A percentile compares a stretch with the other conserved stretches of the same genome.
These are phyloP conservation scores for Boletus insuetus DNA, from an alignment of 768 basidiomycete species.

Conservation along the genomic window DNA sequence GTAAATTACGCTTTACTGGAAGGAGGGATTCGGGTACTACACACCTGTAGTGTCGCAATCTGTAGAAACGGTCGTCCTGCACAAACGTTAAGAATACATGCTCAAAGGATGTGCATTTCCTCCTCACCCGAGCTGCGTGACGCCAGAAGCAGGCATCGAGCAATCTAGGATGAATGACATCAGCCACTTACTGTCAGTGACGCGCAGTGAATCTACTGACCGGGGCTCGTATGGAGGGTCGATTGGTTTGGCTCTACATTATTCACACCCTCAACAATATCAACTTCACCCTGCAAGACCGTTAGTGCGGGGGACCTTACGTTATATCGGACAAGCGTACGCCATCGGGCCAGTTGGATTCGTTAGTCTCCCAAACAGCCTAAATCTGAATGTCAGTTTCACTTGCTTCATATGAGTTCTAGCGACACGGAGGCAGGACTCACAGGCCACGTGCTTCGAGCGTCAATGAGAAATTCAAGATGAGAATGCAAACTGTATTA, in stretches of 20 bases:
- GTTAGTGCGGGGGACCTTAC: neutral
- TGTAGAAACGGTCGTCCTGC: constrained; percentile 20
- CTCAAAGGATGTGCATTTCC: no score
- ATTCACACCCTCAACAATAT: constrained; percentile 46
- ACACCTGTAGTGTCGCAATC: constrained; percentile 24
- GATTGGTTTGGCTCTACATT: constrained; percentile 48
- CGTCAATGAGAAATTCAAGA: neutral
- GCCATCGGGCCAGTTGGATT: constrained; percentile 24
- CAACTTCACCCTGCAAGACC: constrained; percentile 26
- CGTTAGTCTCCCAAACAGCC: constrained; percentile 31
- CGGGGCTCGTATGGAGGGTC: constrained; percentile 55
- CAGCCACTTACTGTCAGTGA: neutral
- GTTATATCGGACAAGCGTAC: constrained; percentile 10
- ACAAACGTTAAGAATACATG: neutral
- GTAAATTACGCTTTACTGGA: neutral
- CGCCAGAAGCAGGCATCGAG: constrained; percentile 23
- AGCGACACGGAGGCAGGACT: constrained; percentile 1
- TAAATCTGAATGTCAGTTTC: constrained; percentile 9
- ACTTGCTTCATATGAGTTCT: constrained; percentile 3
- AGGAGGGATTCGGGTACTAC: neutral
- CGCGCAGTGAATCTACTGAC: constrained; percentile 24
- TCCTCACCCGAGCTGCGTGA: constrained; percentile 26
- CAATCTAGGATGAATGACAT: constrained; percentile 16
- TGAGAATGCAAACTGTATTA: neutral
- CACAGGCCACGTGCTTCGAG: constrained; percentile 37